Base-by-base conservation (phyloP, 192 early-diverging fungal species). In the Helicostylum pulchrum region DNA sequence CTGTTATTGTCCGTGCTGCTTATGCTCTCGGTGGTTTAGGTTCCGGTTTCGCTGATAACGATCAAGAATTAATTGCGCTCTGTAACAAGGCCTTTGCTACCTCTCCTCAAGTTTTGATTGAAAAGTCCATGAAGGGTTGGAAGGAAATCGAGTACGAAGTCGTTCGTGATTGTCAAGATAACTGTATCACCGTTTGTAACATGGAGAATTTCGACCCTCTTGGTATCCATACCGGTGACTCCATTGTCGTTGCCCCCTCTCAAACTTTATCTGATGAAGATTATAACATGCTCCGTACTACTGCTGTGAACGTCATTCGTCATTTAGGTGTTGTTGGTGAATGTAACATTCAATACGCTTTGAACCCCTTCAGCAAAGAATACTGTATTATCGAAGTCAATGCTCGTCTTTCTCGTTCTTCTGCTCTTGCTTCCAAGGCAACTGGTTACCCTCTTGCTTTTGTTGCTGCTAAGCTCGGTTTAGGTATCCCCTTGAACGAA, bases 161-260 rank as follows among this genome's bases (percentile, higher is more conserved):
- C 43, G 96, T 99, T 11, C 88, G 96, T 61, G 96, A 99, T 77
- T 84, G 85, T 67, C 76, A 83, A 44, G 88, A 99, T 82, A 99
- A 99, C 85, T 99, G 96, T 79, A 96, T 99, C 67, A 99, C 96
- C 23, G 96, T 98, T 57, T 98, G 94, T 83, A 97, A 98, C 79
- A 98, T 98, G 96, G 94, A 98, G 77, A 99, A 99, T 88, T 99
- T 99, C 85, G 96, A 99, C 72, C 96, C 96, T 51, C 86, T 99
- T 43, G 96, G 96, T 55, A 97, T 96, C 65, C 96, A 99, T 75
- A 99, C 96, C 23, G 96, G 96, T 61, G 96, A 99, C 73, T 96
- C 94, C 12, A 99, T 99, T 62, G 96, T 99, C 11, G 93, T 99
- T 66, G 96, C 96, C 9, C 96, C 96, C 20, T 93, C 90, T 46